A percentile compares a stretch with the other conserved stretches of the same genome.
These are phyloP conservation scores for Hibiscus tridactylites DNA, from an alignment of 345 rosid genomes.

Conservation along the genomic window DNA sequence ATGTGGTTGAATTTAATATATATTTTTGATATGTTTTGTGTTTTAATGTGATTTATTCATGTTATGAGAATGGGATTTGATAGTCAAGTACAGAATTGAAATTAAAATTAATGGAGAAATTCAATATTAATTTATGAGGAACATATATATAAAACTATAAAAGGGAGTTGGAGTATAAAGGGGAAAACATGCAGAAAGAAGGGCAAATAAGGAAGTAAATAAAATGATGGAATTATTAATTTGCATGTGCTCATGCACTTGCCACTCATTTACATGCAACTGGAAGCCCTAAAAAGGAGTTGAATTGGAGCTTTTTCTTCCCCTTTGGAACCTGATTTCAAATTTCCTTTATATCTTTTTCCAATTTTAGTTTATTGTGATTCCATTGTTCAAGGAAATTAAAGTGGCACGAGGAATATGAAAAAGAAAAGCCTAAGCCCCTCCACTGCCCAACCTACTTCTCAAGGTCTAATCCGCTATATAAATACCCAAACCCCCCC, in stretches of 20 bases:
- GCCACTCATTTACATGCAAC: slow-evolving; percentile 14
- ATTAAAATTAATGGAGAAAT: too few species aligned
- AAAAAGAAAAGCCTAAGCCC: slow-evolving; percentile 27
- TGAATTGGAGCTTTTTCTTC: slow-evolving; percentile 12
- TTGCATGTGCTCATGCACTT: slow-evolving; percentile 13
- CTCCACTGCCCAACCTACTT: slow-evolving; percentile 6
- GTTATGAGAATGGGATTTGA: too few species aligned
- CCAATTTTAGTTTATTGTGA: slow-evolving; percentile 19
- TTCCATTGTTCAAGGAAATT: slow-evolving; percentile 27
- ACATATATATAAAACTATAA: background rate
- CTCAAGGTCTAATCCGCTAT: slow-evolving; percentile 23
- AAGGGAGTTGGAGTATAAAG: background rate
- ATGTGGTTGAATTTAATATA: too few species aligned
- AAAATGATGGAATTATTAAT: background rate
- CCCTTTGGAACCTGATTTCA: slow-evolving; percentile 23
- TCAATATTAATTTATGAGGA: too few species aligned
- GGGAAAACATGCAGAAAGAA: background rate
- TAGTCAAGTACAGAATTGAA: too few species aligned
- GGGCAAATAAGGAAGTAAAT: background rate
- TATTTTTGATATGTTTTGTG: too few species aligned
- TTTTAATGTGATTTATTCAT: too few species aligned
- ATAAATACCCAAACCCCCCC: slow-evolving; percentile 21
- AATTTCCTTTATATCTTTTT: slow-evolving; percentile 18
- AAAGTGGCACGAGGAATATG: slow-evolving; percentile 22
- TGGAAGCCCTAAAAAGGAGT: slow-evolving; percentile 17